Evolutionary conservation across 2,329 filamentous ascomycete genomes (phyloP), one percentile per base, ranked within the genome.

Genomic region (Sporothrix euskadiensis): DNA sequence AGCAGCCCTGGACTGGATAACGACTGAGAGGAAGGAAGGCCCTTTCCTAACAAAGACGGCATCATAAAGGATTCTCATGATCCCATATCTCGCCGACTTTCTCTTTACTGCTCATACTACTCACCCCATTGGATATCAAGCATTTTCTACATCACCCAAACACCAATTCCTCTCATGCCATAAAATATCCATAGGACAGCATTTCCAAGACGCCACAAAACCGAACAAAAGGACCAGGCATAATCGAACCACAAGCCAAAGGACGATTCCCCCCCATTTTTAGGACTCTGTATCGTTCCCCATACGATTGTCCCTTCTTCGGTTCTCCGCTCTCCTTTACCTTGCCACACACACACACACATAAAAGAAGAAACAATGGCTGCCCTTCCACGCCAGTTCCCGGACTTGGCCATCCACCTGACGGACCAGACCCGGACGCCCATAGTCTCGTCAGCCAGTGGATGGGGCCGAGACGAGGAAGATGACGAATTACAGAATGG

Each of bases 371-470:
- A 22, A 47, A 76, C 57, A 73, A 84, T 84, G 83, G 79, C 83
- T 56, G 81, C 80, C 77, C 81, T 84, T 69, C 85, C 85, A 69
- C 82, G 82, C 10, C 83, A 87, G 77, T 83, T 87, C 79, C 86
- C 86, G 49, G 80, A 82, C 74, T 83, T 89, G 71, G 83, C 85
- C 76, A 83, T 88, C 75, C 86, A 89, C 82, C 85, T 90, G 74
- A 84, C 86, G 76, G 88, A 90, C 83, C 81, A 84, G 74, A 81
- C 85, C 74, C 84, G 88, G 76, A 88, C 86, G 4, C 87, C 88
- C 44, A 84, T 90, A 76, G 84, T 90, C 78, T 86, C 86, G 26
- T 88, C 86, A n/a, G 47, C 69, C 66, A 56, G 47, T 35, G 72
- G 39, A 52, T 71, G 35, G 26, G 19, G 68, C 68, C n/a, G 41